Conservation (phyloP, 1,284 basidiomycete species). For the Fomes fomentarius region DNA sequence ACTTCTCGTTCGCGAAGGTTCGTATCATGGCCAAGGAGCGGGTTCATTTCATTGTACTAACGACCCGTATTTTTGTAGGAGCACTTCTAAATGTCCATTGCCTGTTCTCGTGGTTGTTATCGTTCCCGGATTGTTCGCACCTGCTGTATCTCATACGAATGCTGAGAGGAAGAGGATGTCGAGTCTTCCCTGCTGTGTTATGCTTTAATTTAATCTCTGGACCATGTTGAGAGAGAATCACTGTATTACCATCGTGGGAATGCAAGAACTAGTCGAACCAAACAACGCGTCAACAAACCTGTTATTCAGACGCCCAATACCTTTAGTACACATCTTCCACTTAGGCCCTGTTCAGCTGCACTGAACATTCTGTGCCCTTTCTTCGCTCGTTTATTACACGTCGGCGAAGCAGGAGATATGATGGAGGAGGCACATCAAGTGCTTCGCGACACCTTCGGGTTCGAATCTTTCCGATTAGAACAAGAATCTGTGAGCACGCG, state of each 20-base stretch:
- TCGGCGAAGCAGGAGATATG: no score
- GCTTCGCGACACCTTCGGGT: constrained; percentile 38
- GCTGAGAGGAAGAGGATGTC: constrained; percentile 18
- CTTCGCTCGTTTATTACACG: no score
- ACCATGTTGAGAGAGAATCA: constrained; percentile 6
- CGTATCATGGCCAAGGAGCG: not conserved
- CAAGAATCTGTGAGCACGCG: constrained; percentile 38
- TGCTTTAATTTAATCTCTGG: constrained; percentile 15
- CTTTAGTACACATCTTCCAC: not conserved
- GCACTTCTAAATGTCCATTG: constrained; percentile 52
- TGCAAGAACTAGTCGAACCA: not conserved
- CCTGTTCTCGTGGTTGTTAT: not conserved
- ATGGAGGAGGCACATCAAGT: constrained; percentile 39
- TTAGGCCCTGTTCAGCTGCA: no score
- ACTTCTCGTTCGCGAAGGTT: constrained; percentile 84
- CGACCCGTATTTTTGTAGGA: constrained; percentile 42
- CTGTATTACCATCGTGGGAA: constrained; percentile 9
- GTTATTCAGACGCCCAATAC: not conserved
- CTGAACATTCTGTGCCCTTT: no score
- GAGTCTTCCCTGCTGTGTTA: constrained; percentile 13
- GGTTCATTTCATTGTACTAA: not conserved
- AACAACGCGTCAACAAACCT: constrained; percentile 23
- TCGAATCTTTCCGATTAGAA: constrained; percentile 38
- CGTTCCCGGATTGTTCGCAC: not conserved
- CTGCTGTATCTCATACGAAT: constrained; percentile 11